These are phyloP conservation scores for Cystobasidiaceae sp. DNA, from an alignment of 1,284 basidiomycete genomes.

Conservation along the genomic window DNA sequence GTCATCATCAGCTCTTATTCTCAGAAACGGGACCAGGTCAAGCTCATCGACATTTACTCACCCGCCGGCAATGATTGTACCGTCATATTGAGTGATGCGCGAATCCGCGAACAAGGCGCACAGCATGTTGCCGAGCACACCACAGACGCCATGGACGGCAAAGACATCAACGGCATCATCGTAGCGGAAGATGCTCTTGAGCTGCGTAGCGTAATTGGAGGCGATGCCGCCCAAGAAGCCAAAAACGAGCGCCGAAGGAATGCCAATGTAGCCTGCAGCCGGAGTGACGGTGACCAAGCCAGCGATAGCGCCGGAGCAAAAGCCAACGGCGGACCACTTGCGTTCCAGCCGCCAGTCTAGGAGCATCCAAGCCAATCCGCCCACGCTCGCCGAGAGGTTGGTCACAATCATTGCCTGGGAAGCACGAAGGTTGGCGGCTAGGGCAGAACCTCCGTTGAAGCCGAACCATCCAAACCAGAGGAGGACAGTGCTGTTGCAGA, in stretches of 20 bases:
- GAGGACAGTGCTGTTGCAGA: constrained; percentile 50
- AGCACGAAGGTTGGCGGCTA: constrained; percentile 49
- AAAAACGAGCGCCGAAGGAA: constrained; percentile 63
- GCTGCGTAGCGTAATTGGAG: constrained; percentile 77
- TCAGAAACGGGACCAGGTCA: too few species aligned
- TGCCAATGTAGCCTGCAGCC: constrained; percentile 49
- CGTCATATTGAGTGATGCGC: constrained; percentile 78
- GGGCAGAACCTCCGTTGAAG: constrained; percentile 47
- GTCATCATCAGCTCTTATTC: too few species aligned
- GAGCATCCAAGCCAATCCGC: constrained; percentile 49
- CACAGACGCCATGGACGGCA: constrained; percentile 80
- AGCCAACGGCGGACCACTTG: constrained; percentile 63
- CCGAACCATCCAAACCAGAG: constrained; percentile 47
- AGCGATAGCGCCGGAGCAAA: constrained; percentile 58
- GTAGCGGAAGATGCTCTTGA: constrained; percentile 51
- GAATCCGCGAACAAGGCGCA: constrained; percentile 81
- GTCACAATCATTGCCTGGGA: constrained; percentile 49
- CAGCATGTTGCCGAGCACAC: constrained; percentile 77
- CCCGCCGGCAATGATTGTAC: constrained; percentile 69
- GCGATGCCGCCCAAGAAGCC: constrained; percentile 68
- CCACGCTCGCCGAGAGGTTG: constrained; percentile 47
- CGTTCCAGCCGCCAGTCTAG: constrained; percentile 49
- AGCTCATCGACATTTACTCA: too few species aligned
- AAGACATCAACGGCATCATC: constrained; percentile 58
- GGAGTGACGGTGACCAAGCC: constrained; percentile 77